Evolutionary conservation across 2,329 filamentous ascomycete species (phyloP).

Genomic region (Aspergillus fumigatus): DNA sequence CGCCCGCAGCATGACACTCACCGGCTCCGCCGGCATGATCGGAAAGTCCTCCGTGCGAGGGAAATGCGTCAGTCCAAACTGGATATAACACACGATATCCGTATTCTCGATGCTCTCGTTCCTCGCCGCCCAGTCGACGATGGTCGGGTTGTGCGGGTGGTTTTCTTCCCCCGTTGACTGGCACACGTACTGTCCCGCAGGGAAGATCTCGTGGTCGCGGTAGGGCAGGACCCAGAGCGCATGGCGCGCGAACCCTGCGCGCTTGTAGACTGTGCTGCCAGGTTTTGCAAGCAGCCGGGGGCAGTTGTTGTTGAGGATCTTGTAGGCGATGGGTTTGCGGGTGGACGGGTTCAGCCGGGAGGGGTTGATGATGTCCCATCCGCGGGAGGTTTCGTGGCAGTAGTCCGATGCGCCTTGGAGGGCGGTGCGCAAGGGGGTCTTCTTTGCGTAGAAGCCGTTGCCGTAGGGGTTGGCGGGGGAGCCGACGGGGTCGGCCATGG

Average conservation of each 20-base stretch:
- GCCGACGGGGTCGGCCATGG: constrained; percentile 9
- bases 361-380: constrained; percentile 26
- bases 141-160: constrained; percentile 43
- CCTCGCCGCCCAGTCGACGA: constrained; percentile 33
- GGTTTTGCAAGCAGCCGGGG: constrained; percentile 44
- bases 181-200: constrained; percentile 57
- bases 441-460: constrained; percentile 55
- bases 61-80: constrained; percentile 56
- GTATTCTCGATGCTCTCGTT: constrained; percentile 52
- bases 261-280: constrained; percentile 53
- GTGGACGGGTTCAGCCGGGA: constrained; percentile 19
- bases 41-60: constrained; percentile 51
- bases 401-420: constrained; percentile 47
- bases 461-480: constrained; percentile 65
- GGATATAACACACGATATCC: constrained; percentile 54
- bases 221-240: constrained; percentile 56
- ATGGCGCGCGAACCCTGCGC: constrained; percentile 56
- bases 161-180: constrained; percentile 46
- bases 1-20: constrained; percentile 54
- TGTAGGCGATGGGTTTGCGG: constrained; percentile 24
- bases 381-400: constrained; percentile 46
- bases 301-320: constrained; percentile 25
- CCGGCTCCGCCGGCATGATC: constrained; percentile 55
- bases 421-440: constrained; percentile 38
- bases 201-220: constrained; percentile 55